A percentile compares a stretch with the other conserved stretches of the same genome.
These are phyloP conservation scores for Penicillium sp. DNA, from an alignment of 2,329 filamentous ascomycete genomes.

Conservation along the genomic window DNA sequence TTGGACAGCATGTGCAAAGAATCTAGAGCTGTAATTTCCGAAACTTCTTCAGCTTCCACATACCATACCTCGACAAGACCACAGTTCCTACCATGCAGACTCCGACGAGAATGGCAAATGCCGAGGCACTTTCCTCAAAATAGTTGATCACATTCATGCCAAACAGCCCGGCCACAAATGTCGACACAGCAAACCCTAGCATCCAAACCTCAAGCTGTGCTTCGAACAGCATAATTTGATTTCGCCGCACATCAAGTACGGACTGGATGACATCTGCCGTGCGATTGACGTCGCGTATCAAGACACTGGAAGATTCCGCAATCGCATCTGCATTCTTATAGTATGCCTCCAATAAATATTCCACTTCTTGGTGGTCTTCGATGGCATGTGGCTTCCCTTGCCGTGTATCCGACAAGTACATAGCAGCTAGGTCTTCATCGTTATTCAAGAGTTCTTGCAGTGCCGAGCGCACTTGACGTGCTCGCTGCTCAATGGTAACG, in stretches of 20 bases:
- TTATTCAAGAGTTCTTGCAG: slow-evolving; percentile 35
- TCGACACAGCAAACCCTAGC: slow-evolving; percentile 36
- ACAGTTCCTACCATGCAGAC: slow-evolving; percentile 22
- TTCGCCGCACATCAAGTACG: slow-evolving; percentile 35
- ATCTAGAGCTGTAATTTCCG: slow-evolving; percentile 21
- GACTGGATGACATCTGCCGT: slow-evolving; percentile 36
- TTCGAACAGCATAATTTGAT: slow-evolving; percentile 42
- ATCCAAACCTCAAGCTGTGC: slow-evolving; percentile 39
- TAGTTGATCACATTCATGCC: slow-evolving; percentile 42
- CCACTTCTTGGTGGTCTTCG: slow-evolving; percentile 37
- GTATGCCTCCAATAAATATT: slow-evolving; percentile 41
- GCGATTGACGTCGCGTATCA: slow-evolving; percentile 30
- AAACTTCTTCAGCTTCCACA: slow-evolving; percentile 24
- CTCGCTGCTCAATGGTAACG: slow-evolving; percentile 32
- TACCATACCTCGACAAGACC: slow-evolving; percentile 26
- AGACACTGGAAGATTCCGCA: slow-evolving; percentile 28
- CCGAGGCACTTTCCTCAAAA: slow-evolving; percentile 33
- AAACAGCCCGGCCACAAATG: slow-evolving; percentile 36
- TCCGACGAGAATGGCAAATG: slow-evolving; percentile 25
- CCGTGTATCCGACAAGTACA: slow-evolving; percentile 36
- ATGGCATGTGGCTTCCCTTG: slow-evolving; percentile 29
- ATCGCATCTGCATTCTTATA: slow-evolving; percentile 37
- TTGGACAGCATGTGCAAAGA: not conserved
- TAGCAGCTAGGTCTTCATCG: slow-evolving; percentile 38
- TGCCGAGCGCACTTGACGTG: slow-evolving; percentile 34